Evolutionary conservation across 129 eudicot species (phyloP), one percentile per base, ranked within the genome.

Genomic region (Flaveria sonorensis): DNA sequence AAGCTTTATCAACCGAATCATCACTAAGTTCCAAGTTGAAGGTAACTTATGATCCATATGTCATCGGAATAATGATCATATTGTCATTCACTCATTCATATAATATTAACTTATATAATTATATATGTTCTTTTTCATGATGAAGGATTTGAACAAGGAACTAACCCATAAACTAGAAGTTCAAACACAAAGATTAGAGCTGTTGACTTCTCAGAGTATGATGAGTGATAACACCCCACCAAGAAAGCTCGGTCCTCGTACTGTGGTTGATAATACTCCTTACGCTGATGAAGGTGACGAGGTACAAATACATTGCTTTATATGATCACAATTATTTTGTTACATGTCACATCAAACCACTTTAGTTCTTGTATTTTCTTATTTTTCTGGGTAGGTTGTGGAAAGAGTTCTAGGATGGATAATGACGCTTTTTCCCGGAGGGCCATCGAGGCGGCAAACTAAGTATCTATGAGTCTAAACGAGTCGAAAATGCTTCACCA

Each of bases 371-470:
- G 12, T 65, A 14, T 7, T 3, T 75, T 32, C 20, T 11, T 47
- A 72, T 55, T 47, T 67, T 53, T 45, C 11, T 21, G 77, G 53
- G 20, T 74, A 93, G 98, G 98, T 94, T 32, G 98, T 94, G 45
- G 98, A 91, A 77, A 81, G 98, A 86, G 99, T 94, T 5, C 56
- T 94, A 57, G 97, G 97, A 32, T 94, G 99, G 99, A 87, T 94
- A 81, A 94, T 89, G 97, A 94, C 89, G 92, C 92, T 91, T n/a
- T 91, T 94, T 69, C 99, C 99, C 7, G 99, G 97, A 77, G 97
- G 97, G 26, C 97, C 99, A 46, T 89, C 97, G 23, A 87, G 71
- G 80, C 81, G 97, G 77, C 88, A 92, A 80, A 82, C 96, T 63
- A 87, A 92, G 87, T 94, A 87, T 55, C 85, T 81, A 48, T 92